Base-by-base conservation (phyloP, 164 flowering plant genomes). In the Piper longum region DNA sequence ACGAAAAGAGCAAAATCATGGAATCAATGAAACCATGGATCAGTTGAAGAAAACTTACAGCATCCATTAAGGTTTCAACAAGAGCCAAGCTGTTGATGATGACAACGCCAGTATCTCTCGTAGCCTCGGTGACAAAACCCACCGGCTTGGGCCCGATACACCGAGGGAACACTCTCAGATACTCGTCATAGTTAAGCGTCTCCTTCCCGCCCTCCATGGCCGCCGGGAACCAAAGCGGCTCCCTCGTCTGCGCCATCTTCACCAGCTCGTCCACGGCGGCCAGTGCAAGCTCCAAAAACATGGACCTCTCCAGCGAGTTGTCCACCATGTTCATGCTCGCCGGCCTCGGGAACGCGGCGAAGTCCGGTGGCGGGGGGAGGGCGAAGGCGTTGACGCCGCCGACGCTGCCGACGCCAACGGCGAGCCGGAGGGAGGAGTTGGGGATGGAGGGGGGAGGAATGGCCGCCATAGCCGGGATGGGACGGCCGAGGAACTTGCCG, bases 261-360 rank as follows among this genome's bases (percentile, higher is more conserved):
- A 90, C 79, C 73, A 93, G 64, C 60, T 93, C 99, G 57, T 90
- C 95, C 99, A 93, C 90, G 26, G 97, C 96, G 44, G 85, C 74
- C 76, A 90, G 76, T 45, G 99, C 96, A 43, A 90, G 83, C 76
- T 90, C 97, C 70, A 85, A 71, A 63, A 80, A 81, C 88, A 93
- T 76, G 3, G 96, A 85, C 62, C 86, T 79, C 79, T 91, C 91
- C 8, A 78, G 39, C 3, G 81, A 82, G 1, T 72, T 54, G 18
- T 68, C 68, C 45, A 72, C 36, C 36, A 26, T 26, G 36, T 26
- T 26, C 36, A 26, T 26, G 36, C 36, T 26, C 36, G 36, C 36
- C 36, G 1, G 36, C 36, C 36, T 26, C 36, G 36, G 36, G 36
- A 26, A 26, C 36, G 36, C 36, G 36, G 36, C 36, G 36, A 26